These are phyloP conservation scores for Catunica adiposa DNA, from an alignment of 2,329 filamentous ascomycete genomes.

Conservation along the genomic window DNA sequence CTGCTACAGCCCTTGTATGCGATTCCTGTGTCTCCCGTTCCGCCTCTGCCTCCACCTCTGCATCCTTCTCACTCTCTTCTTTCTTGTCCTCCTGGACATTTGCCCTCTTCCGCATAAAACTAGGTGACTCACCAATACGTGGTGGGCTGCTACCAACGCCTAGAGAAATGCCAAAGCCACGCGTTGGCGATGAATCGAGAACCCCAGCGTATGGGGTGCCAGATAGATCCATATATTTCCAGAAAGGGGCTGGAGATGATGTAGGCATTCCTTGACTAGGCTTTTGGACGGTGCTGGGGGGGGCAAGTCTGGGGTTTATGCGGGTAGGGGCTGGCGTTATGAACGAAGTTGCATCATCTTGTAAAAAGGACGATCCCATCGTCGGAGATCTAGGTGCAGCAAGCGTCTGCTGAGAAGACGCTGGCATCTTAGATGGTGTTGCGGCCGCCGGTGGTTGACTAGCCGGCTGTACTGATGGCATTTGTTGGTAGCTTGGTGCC, in stretches of 20 bases:
- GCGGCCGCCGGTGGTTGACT: neutral
- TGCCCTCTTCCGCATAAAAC: conserved; percentile 18
- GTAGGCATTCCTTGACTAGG: conserved; percentile 78
- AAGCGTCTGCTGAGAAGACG: conserved; percentile 11
- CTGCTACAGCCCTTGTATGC: conserved; percentile 6
- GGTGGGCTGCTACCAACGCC: conserved; percentile 3
- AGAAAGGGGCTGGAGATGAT: conserved; percentile 71
- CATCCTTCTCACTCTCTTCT: neutral
- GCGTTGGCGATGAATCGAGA: conserved; percentile 39
- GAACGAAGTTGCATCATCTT: conserved; percentile 43
- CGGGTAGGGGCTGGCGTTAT: conserved; percentile 58
- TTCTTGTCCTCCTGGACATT: conserved; percentile 10
- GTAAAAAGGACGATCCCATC: conserved; percentile 44
- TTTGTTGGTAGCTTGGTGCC: conserved; percentile 24
- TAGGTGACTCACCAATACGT: conserved; percentile 7
- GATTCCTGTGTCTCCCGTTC: conserved; percentile 17
- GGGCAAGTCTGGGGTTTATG: conserved; percentile 57
- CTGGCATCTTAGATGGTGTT: neutral
- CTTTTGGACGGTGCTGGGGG: conserved; percentile 63
- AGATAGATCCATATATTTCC: conserved; percentile 66
- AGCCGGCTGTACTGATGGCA: conserved; percentile 1
- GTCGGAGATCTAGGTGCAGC: conserved; percentile 35
- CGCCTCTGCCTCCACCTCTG: conserved; percentile 20
- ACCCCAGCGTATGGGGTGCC: conserved; percentile 49
- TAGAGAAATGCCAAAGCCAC: conserved; percentile 28